Evolutionary conservation across 2,329 filamentous ascomycete species (phyloP), one percentile per base, ranked within the genome.

Genomic region (Akanthomyces lecanii): DNA sequence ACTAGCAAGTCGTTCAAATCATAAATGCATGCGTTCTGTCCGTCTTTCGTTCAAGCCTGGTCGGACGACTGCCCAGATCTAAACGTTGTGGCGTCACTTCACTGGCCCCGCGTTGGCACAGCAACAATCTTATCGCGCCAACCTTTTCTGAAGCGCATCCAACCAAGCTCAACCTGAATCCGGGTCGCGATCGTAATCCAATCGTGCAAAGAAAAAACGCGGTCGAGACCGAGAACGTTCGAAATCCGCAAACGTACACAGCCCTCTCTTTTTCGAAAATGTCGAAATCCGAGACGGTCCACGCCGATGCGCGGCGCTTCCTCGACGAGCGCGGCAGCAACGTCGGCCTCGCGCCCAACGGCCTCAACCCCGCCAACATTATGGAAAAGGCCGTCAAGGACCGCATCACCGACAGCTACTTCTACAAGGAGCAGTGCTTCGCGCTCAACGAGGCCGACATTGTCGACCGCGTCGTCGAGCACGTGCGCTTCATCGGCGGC

Each of bases 401-500:
- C 77, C 92, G 95, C 73, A 97, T 99, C 76, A 87, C 93, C 69
- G 92, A 97, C 72, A 91, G 88, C 60, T 96, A 97, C 78, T 99
- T 97, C 80, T 99, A 92, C 90, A 97, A 97, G 77, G 95, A 98
- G 78, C 93, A 97, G 79, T 97, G 95, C 75, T 99, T 98, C 77
- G 95, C 90, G 48, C 83, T 99, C 67, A 99, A 98, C 79, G 87
- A 89, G 73, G 85, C 86, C 59, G 85, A 88, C 75, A 81, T 99
- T 6, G 89, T 97, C 70, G 91, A 97, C 78, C 91, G 95, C 67
- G 93, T 96, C 0, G 90, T 92, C 30, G 89, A 94, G 69, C 83
- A 88, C 76, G 84, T 99, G 53, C 83, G 80, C 55, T 95, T 89
- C 75, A 85, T 99, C 63, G 95, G 93, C 66, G 95, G 95, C 68